phyloP scores from a whole-genome alignment of 1,284 basidiomycete species.

The Irpex rosettiformis region DNA sequence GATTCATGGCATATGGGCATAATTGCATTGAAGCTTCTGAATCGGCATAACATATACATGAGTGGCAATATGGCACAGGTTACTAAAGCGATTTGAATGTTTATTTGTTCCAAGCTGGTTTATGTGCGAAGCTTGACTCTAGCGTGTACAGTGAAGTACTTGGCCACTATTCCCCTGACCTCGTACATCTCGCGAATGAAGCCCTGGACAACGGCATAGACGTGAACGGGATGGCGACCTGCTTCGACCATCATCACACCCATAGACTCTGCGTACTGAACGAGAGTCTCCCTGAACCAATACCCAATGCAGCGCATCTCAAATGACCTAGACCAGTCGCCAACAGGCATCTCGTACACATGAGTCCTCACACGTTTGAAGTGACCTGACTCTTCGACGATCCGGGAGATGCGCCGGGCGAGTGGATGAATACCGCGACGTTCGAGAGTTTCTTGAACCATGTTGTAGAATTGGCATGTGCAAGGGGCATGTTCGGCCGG shows the following conservation, averaged over 20 bases:
- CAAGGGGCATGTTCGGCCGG: slow-evolving; percentile 23
- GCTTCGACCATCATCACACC: slow-evolving; percentile 38
- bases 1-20: slow-evolving; percentile 1
- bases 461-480: slow-evolving; percentile 37
- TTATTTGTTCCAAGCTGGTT: neutral
- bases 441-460: slow-evolving; percentile 36
- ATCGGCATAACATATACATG: neutral
- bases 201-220: slow-evolving; percentile 35
- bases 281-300: slow-evolving; percentile 28
- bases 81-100: neutral
- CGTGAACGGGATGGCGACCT: slow-evolving; percentile 31
- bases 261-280: slow-evolving; percentile 35
- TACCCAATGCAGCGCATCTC: slow-evolving; percentile 33
- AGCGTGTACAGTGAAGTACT: slow-evolving; percentile 37
- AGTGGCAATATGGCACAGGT: neutral
- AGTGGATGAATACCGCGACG: slow-evolving; percentile 34
- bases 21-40: neutral
- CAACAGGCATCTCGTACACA: slow-evolving; percentile 42
- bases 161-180: slow-evolving; percentile 39
- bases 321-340: slow-evolving; percentile 39
- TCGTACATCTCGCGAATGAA: slow-evolving; percentile 38
- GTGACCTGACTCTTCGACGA: slow-evolving; percentile 31
- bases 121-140: neutral
- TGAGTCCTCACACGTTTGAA: slow-evolving; percentile 38
- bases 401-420: slow-evolving; percentile 31